A percentile compares a stretch with the other conserved stretches of the same genome.
These are phyloP conservation scores for Wickerhamomyces ciferrii DNA, from an alignment of 805 yeast genomes.

Conservation along the genomic window DNA sequence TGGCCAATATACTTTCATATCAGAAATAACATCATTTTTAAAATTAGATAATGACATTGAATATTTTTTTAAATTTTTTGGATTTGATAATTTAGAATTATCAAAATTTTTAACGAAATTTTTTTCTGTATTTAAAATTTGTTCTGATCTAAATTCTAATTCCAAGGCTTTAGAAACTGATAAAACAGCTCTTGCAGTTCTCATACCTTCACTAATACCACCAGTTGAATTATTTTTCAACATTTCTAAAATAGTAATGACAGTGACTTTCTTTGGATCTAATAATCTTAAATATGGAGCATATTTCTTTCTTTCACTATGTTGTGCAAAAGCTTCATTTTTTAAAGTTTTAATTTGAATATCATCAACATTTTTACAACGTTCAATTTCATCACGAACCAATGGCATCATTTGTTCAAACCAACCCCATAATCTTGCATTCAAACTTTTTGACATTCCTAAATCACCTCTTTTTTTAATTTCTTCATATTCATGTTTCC, in stretches of 20 bases:
- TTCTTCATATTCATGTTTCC: slow-evolving; percentile 80
- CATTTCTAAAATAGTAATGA: slow-evolving; percentile 78
- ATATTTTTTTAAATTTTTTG: slow-evolving; percentile 23
- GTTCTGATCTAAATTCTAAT: slow-evolving; percentile 73
- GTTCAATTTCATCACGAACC: slow-evolving; percentile 58
- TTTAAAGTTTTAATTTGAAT: slow-evolving; percentile 9
- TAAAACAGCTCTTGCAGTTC: slow-evolving; percentile 76
- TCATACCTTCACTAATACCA: slow-evolving; percentile 74
- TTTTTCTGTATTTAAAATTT: slow-evolving; percentile 51
- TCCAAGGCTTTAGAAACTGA: slow-evolving; percentile 83
- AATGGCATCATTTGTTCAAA: slow-evolving; percentile 66
- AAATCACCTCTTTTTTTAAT: slow-evolving; percentile 51
- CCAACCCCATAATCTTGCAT: slow-evolving; percentile 83
- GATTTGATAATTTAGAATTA: slow-evolving; percentile 31
- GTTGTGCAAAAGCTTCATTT: not conserved
- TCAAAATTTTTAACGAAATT: slow-evolving; percentile 49
- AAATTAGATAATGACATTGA: slow-evolving; percentile 23
- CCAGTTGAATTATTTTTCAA: slow-evolving; percentile 70
- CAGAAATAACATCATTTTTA: slow-evolving; percentile 30
- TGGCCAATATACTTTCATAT: slow-evolving; percentile 47
- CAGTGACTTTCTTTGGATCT: slow-evolving; percentile 75
- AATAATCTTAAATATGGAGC: slow-evolving; percentile 77
- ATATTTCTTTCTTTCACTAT: slow-evolving; percentile 42
- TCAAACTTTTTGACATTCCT: slow-evolving; percentile 53
- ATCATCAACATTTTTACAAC: slow-evolving; percentile 40